Evolutionary conservation across 805 yeast genomes (phyloP).

Genomic region (Wickerhamiella shivajii): DNA sequence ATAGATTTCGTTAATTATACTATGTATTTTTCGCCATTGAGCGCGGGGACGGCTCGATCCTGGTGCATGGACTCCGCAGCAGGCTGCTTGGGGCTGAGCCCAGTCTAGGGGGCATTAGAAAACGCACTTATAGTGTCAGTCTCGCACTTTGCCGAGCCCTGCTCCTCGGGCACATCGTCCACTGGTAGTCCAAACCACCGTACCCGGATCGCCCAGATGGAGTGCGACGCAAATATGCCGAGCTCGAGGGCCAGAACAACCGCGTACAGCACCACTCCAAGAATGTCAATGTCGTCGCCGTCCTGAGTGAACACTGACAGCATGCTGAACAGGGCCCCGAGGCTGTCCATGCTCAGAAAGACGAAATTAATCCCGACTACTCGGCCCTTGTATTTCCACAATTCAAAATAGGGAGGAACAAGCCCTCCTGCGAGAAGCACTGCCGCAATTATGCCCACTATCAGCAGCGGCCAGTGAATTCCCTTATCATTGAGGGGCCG

Average conservation of each 20-base stretch:
- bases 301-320: constrained; percentile 38
- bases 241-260: constrained; percentile 61
- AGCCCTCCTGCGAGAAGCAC: constrained; percentile 62
- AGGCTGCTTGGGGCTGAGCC: no score
- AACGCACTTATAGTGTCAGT: no score
- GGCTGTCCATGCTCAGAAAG: constrained; percentile 58
- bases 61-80: background rate
- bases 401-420: constrained; percentile 78
- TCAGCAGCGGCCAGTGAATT: constrained; percentile 57
- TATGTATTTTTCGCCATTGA: no score
- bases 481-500: constrained; percentile 38
- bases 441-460: constrained; percentile 72
- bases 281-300: constrained; percentile 54
- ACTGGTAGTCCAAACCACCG: constrained; percentile 13
- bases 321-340: constrained; percentile 72
- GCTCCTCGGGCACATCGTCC: no score
- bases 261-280: constrained; percentile 65
- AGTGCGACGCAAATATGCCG: constrained; percentile 61
- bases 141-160: no score
- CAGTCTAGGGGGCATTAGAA: no score
- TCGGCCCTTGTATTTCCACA: constrained; percentile 62
- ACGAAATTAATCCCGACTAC: constrained; percentile 83
- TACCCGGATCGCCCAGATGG: constrained; percentile 43
- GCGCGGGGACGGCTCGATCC: background rate
- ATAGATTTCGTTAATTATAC: no score